Evolutionary conservation across 768 basidiomycete genomes (phyloP), one percentile per base, ranked within the genome.

Genomic region (Russula olivacea): DNA sequence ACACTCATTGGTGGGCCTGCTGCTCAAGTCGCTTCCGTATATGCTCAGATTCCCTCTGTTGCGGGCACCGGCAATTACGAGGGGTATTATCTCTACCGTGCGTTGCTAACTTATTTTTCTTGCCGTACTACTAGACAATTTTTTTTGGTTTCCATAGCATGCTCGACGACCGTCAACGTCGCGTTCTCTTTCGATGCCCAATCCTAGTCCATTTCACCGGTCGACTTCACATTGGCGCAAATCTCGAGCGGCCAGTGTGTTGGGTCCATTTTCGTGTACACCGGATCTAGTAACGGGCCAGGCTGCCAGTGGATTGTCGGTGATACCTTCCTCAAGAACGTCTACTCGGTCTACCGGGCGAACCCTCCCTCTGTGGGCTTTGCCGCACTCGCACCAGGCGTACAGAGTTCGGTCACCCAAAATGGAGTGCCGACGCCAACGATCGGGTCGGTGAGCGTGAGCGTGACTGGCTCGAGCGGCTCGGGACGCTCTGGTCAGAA

Each of bases 321-420:
- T 45, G 93, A 94, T 67, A 89, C 91, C 0, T 94, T 95, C 78
- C 82, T 96, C 25, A 98, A 98, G 83, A 97, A 97, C 70, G 93
- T 95, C 0, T 97, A 93, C 73, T 86, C 91, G 1, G 91, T 94
- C 4, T 96, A 88, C 76, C 84, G 93, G 34, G 91, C 86, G 62
- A 75, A 77, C 34, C 93, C 93, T 0, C 76, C 89, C 0, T 82
- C 89, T 2, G 86, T 97, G 34, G 94, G 94, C 0, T 95, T 98
- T 71, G 94, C 94, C 2, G 63, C 78, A 48, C 82, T 95, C 10
- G 69, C 75, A 0, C 83, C 87, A 0, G 55, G 79, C 15, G 74
- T 74, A 0, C 73, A 79, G 75, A 84, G 83, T 61, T 80, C 79
- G 8, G 69, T 71, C 54, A 72, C 71, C 4, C 3, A 73, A 14